A percentile compares a stretch with the other conserved stretches of the same genome.
phyloP scores from a whole-genome alignment of 306 rosid species.

The Castanea mollissima region DNA sequence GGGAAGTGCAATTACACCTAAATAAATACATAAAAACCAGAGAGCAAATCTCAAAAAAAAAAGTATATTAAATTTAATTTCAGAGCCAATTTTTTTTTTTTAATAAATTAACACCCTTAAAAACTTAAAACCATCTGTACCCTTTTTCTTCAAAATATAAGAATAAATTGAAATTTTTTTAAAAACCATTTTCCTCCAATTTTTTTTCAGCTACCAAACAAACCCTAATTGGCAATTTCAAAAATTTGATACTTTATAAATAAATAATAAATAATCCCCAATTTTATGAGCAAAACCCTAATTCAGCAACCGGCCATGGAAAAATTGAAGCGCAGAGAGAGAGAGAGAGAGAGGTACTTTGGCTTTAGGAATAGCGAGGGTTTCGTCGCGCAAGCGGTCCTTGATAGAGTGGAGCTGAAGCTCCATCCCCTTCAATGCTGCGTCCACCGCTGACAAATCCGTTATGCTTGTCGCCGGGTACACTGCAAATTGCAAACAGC shows the following conservation, averaged over 20 bases:
- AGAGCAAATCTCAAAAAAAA: no score
- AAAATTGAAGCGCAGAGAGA: not conserved
- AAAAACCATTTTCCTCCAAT: not conserved
- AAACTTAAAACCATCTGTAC: not conserved
- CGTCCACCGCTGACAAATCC: slow-evolving; percentile 74
- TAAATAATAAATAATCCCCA: not conserved
- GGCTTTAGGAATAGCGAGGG: slow-evolving; percentile 80
- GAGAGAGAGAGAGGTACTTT: slow-evolving; percentile 38
- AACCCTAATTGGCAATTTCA: not conserved
- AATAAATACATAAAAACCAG: no score
- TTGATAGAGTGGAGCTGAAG: slow-evolving; percentile 82
- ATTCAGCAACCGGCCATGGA: not conserved
- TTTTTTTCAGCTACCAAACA: not conserved
- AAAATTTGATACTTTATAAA: not conserved
- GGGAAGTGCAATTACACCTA: no score
- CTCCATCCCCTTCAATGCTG: slow-evolving; percentile 72
- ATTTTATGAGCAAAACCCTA: not conserved
- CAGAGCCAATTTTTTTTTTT: not conserved
- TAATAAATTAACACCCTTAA: not conserved
- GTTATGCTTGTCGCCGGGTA: slow-evolving; percentile 71
- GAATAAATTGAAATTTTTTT: not conserved
- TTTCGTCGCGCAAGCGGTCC: slow-evolving; percentile 76
- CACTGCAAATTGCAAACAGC: slow-evolving; percentile 38
- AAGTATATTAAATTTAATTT: not conserved
- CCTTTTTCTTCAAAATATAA: no score